Evolutionary conservation across 192 early-diverging fungal species (phyloP).

Genomic region (Ambispora gerdemannii): DNA sequence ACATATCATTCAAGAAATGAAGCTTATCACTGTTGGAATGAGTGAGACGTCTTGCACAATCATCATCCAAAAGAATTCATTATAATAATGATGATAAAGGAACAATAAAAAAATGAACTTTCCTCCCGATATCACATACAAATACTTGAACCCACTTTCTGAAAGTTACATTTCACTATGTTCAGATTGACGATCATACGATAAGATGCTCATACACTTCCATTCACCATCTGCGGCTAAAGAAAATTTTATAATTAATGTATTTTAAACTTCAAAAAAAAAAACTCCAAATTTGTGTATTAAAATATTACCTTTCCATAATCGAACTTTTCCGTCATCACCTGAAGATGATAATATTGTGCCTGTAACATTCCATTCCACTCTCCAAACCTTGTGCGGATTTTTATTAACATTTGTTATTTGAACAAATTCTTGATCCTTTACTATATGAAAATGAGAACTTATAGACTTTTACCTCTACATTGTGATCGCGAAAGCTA

Average conservation of each 20-base stretch:
- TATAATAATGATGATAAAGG: too few relatives aligned
- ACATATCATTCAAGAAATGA: too few relatives aligned
- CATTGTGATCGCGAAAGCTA: constrained; percentile 60
- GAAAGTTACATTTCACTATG: background rate
- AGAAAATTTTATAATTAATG: too few relatives aligned
- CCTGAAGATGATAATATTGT: constrained; percentile 76
- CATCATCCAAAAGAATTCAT: too few relatives aligned
- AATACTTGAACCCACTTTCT: too few relatives aligned
- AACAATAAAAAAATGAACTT: too few relatives aligned
- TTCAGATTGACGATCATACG: constrained; percentile 6
- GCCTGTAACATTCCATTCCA: constrained; percentile 84
- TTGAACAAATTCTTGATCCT: background rate
- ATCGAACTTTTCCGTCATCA: constrained; percentile 75
- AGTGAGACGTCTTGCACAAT: too few relatives aligned
- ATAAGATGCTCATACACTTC: constrained; percentile 59
- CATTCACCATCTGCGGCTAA: constrained; percentile 51
- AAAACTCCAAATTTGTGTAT: constrained; percentile 7
- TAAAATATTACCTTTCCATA: constrained; percentile 67
- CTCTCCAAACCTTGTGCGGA: constrained; percentile 65
- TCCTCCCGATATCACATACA: too few relatives aligned
- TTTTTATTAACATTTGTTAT: background rate
- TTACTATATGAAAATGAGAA: background rate
- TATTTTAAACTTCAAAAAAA: constrained; percentile 23
- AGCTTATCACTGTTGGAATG: too few relatives aligned
- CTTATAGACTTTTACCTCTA: constrained; percentile 42